Base-by-base conservation (phyloP, 1,284 basidiomycete species). In the Laetiporus sulphureus region DNA sequence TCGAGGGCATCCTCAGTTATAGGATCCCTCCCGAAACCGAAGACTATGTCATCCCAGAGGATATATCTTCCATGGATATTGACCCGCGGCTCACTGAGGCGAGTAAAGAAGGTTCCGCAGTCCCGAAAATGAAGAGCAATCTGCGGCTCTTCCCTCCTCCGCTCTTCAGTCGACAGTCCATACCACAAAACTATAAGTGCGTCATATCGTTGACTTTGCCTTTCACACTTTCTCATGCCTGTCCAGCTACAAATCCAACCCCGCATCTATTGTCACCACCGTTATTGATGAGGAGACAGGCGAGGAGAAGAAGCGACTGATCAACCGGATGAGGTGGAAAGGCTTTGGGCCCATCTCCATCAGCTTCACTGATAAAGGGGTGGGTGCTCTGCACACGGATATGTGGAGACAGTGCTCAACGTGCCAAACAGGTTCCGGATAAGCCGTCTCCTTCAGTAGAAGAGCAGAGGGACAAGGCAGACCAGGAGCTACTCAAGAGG, bases 71-170 rank as follows among this genome's bases (percentile, higher is more conserved):
- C 23, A 55, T 61, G 44, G 64, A 62, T 37, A 61, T 66, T 40
- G 66, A 68, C 44, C 68, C 69, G 1, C 56, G 56, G 40, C 54
- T 58, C 16, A 42, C 32, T 11, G 44, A 40, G 49, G 53, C 36
- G 10, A 10, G 35, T 41, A 38, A n/a, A 29, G 40, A 29, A 25
- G 39, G 31, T 21, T 31, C 29, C 44, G 44, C 21, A 38, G 49
- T 40, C 22, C 36, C 38, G 10, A 52, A 40, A 21, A 43, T 63
- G 47, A 65, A 61, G 46, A 81, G 78, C 52, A 79, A 80, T 52
- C 64, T 90, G 15, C 72, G 83, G 18, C 66, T 89, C 8, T 79
- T 90, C 46, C 88, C 91, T 23, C 90, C 91, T 2, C 89, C 90
- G 5, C 60, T 91, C 33, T 93, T 93, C 62, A 86, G 84, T 53